Evolutionary conservation across 768 basidiomycete species (phyloP).

Genomic region (Trametes villosa): DNA sequence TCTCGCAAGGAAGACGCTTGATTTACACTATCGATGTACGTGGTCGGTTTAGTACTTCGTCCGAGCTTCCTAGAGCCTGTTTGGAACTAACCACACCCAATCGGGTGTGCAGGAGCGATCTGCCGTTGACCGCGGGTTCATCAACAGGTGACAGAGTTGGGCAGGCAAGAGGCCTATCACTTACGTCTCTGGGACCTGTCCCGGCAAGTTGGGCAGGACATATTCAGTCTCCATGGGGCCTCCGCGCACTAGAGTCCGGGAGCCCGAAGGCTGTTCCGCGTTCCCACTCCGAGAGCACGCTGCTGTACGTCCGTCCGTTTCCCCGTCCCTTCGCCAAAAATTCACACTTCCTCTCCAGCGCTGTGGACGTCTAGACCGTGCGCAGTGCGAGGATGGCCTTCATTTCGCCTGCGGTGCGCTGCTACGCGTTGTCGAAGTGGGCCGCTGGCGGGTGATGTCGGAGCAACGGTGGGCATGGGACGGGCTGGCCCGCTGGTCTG

Average conservation of each 20-base stretch:
- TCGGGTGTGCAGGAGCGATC: slow-evolving; percentile 13
- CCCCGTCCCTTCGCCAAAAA: not conserved
- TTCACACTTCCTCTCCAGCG: slow-evolving; percentile 1
- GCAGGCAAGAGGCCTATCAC: not conserved
- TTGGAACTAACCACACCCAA: slow-evolving; percentile 18
- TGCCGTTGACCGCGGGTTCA: slow-evolving; percentile 5
- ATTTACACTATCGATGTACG: slow-evolving; percentile 16
- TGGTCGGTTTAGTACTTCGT: slow-evolving; percentile 12
- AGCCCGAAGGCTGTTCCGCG: slow-evolving; percentile 3
- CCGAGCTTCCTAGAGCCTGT: slow-evolving; percentile 20
- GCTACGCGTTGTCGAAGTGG: not conserved
- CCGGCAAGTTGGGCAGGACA: not conserved
- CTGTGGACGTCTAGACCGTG: not conserved
- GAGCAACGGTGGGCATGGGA: not conserved
- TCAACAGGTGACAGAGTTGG: slow-evolving; percentile 18
- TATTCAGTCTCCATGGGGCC: slow-evolving; percentile 4
- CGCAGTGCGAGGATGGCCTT: slow-evolving; percentile 6
- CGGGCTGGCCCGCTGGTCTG: slow-evolving; percentile 3
- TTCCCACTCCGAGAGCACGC: slow-evolving; percentile 18
- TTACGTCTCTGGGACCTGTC: slow-evolving; percentile 10
- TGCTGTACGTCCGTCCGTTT: slow-evolving; percentile 9
- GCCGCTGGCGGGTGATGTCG: slow-evolving; percentile 12
- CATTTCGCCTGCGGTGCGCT: not conserved
- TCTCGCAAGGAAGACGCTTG: slow-evolving; percentile 2
- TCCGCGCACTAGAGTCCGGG: not conserved